Evolutionary conservation across 352 stramenopile species (phyloP).

Genomic region (Phytopythium ostracodes): DNA sequence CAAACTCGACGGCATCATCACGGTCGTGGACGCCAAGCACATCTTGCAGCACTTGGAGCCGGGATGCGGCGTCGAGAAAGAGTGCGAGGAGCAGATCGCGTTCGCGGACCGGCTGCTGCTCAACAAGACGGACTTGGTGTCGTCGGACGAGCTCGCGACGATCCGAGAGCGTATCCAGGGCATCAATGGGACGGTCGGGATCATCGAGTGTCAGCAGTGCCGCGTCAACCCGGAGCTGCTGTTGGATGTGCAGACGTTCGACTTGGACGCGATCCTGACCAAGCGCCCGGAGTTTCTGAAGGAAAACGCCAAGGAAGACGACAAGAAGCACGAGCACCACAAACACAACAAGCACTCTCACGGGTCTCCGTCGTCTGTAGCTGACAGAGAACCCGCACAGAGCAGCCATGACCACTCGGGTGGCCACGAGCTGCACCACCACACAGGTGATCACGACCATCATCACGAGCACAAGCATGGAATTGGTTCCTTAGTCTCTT

Average conservation of each 20-base stretch:
- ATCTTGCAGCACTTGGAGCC: slow-evolving; percentile 78
- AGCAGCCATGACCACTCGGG: slow-evolving; percentile 5
- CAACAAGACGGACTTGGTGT: slow-evolving; percentile 96
- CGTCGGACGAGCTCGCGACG: slow-evolving; percentile 50
- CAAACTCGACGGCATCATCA: slow-evolving; percentile 93
- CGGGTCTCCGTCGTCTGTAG: background rate
- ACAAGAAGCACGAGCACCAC: slow-evolving; percentile 7
- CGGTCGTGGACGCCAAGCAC: slow-evolving; percentile 94
- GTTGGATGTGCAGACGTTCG: slow-evolving; percentile 45
- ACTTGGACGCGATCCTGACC: slow-evolving; percentile 44
- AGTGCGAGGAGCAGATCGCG: slow-evolving; percentile 94
- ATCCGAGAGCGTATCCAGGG: slow-evolving; percentile 27
- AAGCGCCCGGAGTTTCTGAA: slow-evolving; percentile 54
- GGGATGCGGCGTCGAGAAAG: slow-evolving; percentile 45
- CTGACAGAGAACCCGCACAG: background rate
- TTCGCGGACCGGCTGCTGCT: slow-evolving; percentile 96
- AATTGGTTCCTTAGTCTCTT: slow-evolving; percentile 36
- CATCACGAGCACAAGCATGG: slow-evolving; percentile 31
- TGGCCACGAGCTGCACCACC: background rate
- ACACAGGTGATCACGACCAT: slow-evolving; percentile 7
- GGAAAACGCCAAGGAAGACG: slow-evolving; percentile 11
- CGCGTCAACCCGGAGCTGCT: slow-evolving; percentile 32
- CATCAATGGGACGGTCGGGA: slow-evolving; percentile 48
- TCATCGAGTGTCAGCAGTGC: slow-evolving; percentile 48
- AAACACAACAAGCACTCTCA: background rate